These are phyloP conservation scores for Pythium apleroticum DNA, from an alignment of 352 stramenopile genomes.

Conservation along the genomic window DNA sequence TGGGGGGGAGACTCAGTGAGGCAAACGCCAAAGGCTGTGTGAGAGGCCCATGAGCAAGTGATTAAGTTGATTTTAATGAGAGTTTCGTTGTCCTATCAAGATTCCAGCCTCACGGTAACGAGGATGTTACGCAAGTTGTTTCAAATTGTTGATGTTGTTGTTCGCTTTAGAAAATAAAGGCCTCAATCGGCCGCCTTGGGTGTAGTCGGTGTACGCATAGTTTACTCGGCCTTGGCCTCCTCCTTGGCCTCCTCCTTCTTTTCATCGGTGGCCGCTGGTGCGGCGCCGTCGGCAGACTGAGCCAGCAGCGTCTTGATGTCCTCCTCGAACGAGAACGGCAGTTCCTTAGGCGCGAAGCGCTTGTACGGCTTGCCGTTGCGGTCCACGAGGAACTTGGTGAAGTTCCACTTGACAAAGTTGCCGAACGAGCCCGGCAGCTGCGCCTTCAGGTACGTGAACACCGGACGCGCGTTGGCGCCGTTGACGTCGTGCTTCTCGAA, in stretches of 20 bases:
- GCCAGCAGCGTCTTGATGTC: constrained; percentile 73
- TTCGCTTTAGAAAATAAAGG: too few relatives aligned
- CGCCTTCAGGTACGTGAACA: constrained; percentile 84
- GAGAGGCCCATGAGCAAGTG: too few relatives aligned
- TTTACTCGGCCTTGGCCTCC: constrained; percentile 26
- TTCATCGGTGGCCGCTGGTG: not conserved
- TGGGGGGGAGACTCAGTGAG: too few relatives aligned
- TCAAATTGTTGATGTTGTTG: too few relatives aligned
- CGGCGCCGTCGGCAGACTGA: constrained; percentile 20
- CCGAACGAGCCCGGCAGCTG: constrained; percentile 36
- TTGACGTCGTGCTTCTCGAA: constrained; percentile 87
- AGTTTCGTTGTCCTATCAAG: too few relatives aligned
- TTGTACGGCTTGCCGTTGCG: constrained; percentile 69
- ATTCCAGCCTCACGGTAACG: too few relatives aligned
- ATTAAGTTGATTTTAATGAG: too few relatives aligned
- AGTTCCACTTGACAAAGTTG: constrained; percentile 87
- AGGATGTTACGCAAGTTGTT: too few relatives aligned
- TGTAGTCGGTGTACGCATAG: not conserved
- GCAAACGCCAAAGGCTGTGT: too few relatives aligned
- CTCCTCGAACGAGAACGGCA: constrained; percentile 64
- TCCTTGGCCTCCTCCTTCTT: not conserved
- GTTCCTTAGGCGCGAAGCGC: constrained; percentile 64
- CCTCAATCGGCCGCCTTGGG: too few relatives aligned
- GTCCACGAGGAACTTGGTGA: constrained; percentile 88
- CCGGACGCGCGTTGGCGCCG: constrained; percentile 66